Evolutionary conservation across 2,329 filamentous ascomycete species (phyloP), one percentile per base, ranked within the genome.

Genomic region (Botrytis paeoniae): DNA sequence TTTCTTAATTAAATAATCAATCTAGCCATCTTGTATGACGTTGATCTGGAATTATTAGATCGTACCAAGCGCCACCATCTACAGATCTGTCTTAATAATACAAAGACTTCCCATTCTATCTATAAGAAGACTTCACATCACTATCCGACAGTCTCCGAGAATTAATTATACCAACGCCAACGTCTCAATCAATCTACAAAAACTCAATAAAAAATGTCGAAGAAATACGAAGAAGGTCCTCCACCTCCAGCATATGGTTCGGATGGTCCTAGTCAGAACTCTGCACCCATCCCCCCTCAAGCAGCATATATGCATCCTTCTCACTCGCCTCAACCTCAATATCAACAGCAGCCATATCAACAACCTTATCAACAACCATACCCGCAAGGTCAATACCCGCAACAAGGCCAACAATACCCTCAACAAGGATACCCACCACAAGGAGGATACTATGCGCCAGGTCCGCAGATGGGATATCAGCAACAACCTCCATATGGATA

Each of bases 211-310:
- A 73, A 60, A 41, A 78, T 76, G 76, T 70, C 76, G n/a, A 71
- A 72, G 22, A 73, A 74, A 70, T 75, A 79, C 73, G 74, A 48
- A 68, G 69, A 71, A 37, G 71, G 71, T 35, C 74, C 78, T 39
- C 76, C 78, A 29, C 78, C 78, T 14, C 77, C 78, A 69, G 74
- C 77, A 51, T 78, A 79, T 74, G 75, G 74, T 39, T 70, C 73
- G 66, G 68, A 76, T 43, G 60, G 35, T 12, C 66, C 48, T 12
- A 45, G 18, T 69, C 66, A 43, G 45, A 54, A 39, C 41, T 37
- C 35, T 43, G 59, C 74, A 10, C 73, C 72, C 35, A 41, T 69
- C 48, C 74, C 74, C 29, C 78, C 78, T 12, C 71, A 72, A 66
- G 73, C 74, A 2, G 78, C 76, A 6, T 76, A 79, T 66, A 70